Evolutionary conservation across 169 alveolate species (phyloP), one percentile per base, ranked within the genome.

Genomic region (Cyclospora cayetanensis): DNA sequence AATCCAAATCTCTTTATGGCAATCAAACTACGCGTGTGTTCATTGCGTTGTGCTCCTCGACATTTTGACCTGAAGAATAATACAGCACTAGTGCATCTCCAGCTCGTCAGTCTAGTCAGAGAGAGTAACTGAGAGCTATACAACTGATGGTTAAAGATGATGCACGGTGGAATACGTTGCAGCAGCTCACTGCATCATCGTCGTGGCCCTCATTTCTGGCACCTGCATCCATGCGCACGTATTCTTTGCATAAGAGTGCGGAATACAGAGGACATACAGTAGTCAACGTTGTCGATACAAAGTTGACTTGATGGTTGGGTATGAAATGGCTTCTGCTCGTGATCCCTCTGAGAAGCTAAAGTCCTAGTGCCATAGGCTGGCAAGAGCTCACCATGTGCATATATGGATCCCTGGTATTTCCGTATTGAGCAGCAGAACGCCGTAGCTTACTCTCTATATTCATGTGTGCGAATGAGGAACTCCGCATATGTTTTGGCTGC

Each of bases 1-100:
- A 90, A 90, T 31, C 93, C 93, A 34, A 90, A 90, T 27, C 93
- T 77, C 42, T 76, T 88, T 41, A 80, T 70, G 50, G 89, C 93
- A 2, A 41, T 46, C 39, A 27, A 20, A n/a, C 46, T 53, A 43
- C 27, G 70, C 7, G 22, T 42, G 1, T 46, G 70, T 31, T 46
- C 42, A 37, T 31, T n/a, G 60, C 39, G 12, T 20, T 27, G 31
- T 77, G 22, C n/a, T 34, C 87, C 35, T 25, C 41, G 25, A 27
- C 22, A 15, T 9, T 29, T 68, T 43, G 87, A 15, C 42, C 87
- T 77, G 87, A 29, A 27, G 39, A 46, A 15, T 15, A 46, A n/a
- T 2, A 29, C 42, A 77, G 22, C 12, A n/a, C 2, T n/a, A n/a
- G 22, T 18, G 63, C 12, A 50, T 2, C 27, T 50, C 27, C 0